These are phyloP conservation scores for Pouteria campechiana DNA, from an alignment of 179 eudicot species.

Conservation along the genomic window DNA sequence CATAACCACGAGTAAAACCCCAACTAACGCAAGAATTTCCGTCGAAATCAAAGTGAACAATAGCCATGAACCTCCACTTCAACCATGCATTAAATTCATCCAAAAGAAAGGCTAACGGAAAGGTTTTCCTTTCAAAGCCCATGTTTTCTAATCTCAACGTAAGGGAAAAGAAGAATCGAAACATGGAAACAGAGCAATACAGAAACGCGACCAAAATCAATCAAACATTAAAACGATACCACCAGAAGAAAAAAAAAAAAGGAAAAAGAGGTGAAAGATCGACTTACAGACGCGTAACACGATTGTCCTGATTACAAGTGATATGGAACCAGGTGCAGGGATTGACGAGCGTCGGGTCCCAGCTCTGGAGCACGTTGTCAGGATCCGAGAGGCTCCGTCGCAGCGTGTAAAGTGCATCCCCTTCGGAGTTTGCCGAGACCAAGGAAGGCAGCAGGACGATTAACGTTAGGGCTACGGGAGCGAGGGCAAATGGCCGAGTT, in stretches of 20 bases:
- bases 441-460: background rate
- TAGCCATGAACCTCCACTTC: too few relatives aligned
- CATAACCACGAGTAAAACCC: too few relatives aligned
- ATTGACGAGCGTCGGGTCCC: constrained; percentile 76
- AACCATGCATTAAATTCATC: too few relatives aligned
- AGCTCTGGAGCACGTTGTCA: constrained; percentile 52
- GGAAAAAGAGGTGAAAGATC: background rate
- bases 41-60: too few relatives aligned
- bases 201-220: background rate
- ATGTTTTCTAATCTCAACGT: too few relatives aligned
- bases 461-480: constrained; percentile 9
- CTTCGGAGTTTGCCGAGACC: constrained; percentile 56
- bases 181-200: background rate
- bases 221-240: background rate
- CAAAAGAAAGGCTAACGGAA: background rate
- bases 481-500: constrained; percentile 4
- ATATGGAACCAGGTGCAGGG: constrained; percentile 91
- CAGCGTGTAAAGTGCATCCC: constrained; percentile 66
- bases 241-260: background rate
- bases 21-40: too few relatives aligned
- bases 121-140: background rate
- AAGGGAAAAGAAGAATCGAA: too few relatives aligned
- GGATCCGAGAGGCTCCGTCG: constrained; percentile 73
- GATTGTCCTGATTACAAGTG: constrained; percentile 56
- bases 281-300: constrained; percentile 60